Evolutionary conservation across 192 early-diverging fungal species (phyloP).

Genomic region (Backusella westeae): DNA sequence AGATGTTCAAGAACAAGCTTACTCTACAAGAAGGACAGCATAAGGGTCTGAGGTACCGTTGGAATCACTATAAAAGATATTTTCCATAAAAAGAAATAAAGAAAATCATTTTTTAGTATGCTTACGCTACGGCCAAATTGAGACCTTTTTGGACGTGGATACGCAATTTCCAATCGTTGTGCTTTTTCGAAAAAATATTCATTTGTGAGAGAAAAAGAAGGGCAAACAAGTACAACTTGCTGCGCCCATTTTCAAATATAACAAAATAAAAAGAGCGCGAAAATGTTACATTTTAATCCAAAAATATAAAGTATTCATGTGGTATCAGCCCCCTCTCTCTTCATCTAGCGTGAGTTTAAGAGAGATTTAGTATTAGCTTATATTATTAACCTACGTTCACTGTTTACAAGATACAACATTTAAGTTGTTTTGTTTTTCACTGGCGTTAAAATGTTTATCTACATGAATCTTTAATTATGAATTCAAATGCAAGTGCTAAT

Average conservation of each 20-base stretch:
- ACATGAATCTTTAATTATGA: not conserved
- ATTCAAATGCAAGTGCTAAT: no score
- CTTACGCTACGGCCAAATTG: slow-evolving; percentile 32
- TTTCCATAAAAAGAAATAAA: not conserved
- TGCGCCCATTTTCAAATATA: not conserved
- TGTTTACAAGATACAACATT: not conserved
- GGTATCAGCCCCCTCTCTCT: not conserved
- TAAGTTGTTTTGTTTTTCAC: not conserved
- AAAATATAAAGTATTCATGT: slow-evolving; percentile 1
- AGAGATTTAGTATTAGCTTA: not conserved
- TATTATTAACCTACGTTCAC: not conserved
- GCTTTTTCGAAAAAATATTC: not conserved
- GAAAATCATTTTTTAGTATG: not conserved
- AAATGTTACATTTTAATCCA: slow-evolving; percentile 6
- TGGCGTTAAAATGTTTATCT: not conserved
- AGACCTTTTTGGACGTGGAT: slow-evolving; percentile 11
- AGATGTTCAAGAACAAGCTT: not conserved
- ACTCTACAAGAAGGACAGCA: slow-evolving; percentile 27
- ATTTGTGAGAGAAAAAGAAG: not conserved
- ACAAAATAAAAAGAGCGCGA: slow-evolving; percentile 6
- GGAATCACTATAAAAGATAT: slow-evolving; percentile 19
- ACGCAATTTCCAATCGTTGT: slow-evolving; percentile 13
- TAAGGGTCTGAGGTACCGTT: slow-evolving; percentile 32
- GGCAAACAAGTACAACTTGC: not conserved
- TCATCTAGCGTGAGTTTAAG: not conserved